Percentiles rank a stretch among this genome's conserved stretches.
Evolutionary conservation across 2,329 filamentous ascomycete species (phyloP).

Genomic region (Curvularia eragrostidis): DNA sequence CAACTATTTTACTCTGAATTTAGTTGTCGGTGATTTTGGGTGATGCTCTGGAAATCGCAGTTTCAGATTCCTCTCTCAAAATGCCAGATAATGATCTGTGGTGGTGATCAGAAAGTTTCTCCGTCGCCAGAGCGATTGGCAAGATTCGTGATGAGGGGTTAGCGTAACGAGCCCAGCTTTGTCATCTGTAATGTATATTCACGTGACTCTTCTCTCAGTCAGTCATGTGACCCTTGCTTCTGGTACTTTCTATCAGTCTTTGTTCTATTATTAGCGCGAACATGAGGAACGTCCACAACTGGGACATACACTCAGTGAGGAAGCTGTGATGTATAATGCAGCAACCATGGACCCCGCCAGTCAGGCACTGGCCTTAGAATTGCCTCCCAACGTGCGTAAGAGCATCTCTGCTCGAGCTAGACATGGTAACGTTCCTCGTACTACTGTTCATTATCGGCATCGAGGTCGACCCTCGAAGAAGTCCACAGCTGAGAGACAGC

Average conservation of each 20-base stretch:
- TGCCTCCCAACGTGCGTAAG: too few relatives aligned
- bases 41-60: background rate
- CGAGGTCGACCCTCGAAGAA: too few relatives aligned
- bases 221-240: background rate
- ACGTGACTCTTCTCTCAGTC: background rate
- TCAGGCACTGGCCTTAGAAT: too few relatives aligned
- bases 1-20: background rate
- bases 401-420: background rate
- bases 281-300: background rate
- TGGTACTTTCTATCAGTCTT: background rate
- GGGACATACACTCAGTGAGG: background rate
- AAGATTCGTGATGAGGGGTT: background rate
- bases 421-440: background rate
- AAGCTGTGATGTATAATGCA: background rate
- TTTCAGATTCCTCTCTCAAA: background rate
- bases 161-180: slow-evolving; percentile 4
- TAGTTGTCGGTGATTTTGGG: background rate
- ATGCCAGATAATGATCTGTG: background rate
- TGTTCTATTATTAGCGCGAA: background rate
- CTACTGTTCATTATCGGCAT: too few relatives aligned
- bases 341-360: too few relatives aligned
- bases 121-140: background rate
- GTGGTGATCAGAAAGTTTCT: slow-evolving; percentile 2
- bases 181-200: slow-evolving; percentile 2
- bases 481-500: background rate